Conservation (phyloP, 116 monocot genomes). For the Iris pallida region DNA sequence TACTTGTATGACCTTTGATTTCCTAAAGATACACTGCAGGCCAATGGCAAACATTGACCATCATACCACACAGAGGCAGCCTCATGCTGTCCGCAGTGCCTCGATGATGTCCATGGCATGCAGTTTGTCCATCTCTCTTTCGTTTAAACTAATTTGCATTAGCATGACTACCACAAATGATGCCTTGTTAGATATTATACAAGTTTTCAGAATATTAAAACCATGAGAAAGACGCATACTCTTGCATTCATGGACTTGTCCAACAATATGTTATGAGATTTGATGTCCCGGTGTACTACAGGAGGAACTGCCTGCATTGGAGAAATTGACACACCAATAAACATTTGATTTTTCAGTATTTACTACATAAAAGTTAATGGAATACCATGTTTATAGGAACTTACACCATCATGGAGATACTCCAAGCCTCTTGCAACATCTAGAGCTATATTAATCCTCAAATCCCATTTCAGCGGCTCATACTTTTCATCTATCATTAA, state of each 20-base stretch:
- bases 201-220: background rate
- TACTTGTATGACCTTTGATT: background rate
- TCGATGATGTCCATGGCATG: too few relatives aligned
- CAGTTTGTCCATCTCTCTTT: too few relatives aligned
- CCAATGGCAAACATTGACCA: too few relatives aligned
- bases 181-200: too few relatives aligned
- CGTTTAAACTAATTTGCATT: too few relatives aligned
- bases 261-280: conserved; percentile 90
- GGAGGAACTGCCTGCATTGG: conserved; percentile 75
- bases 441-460: conserved; percentile 72
- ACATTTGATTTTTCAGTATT: background rate
- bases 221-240: conserved; percentile 35
- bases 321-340: conserved; percentile 6
- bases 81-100: too few relatives aligned
- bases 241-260: conserved; percentile 84
- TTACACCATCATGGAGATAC: conserved; percentile 97
- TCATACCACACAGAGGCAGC: too few relatives aligned
- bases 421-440: conserved; percentile 98
- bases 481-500: conserved; percentile 40
- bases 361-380: background rate
- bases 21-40: too few relatives aligned
- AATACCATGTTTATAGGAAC: conserved; percentile 4
- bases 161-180: too few relatives aligned
- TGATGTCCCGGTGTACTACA: conserved; percentile 92
- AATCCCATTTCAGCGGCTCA: conserved; percentile 60